Evolutionary conservation across 306 rosid species (phyloP).

Genomic region (Fagus crenata): DNA sequence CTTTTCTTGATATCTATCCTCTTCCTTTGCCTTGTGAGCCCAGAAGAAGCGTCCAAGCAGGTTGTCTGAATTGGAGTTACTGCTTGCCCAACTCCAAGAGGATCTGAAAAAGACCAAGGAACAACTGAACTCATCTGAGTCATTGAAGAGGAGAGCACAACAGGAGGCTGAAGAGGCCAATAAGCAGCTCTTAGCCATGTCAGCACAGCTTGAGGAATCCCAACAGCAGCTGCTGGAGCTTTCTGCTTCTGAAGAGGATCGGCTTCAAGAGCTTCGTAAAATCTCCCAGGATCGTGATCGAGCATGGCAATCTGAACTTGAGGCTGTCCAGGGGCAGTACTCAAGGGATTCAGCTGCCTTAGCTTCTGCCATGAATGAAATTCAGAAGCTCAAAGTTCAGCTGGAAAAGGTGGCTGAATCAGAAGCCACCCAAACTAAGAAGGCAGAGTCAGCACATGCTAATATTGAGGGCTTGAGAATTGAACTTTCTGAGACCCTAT

Average conservation of each 20-base stretch:
- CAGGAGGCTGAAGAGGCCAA: conserved; percentile 79
- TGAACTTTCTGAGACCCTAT: conserved; percentile 62
- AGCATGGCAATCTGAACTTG: conserved; percentile 92
- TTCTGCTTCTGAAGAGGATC: conserved; percentile 72
- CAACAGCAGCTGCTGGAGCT: conserved; percentile 65
- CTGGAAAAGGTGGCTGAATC: conserved; percentile 63
- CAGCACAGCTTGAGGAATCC: conserved; percentile 69
- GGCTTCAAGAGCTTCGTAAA: conserved; percentile 67
- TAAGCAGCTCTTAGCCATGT: conserved; percentile 48
- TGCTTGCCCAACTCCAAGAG: conserved; percentile 66
- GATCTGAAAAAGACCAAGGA: conserved; percentile 70
- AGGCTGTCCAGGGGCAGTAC: conserved; percentile 84
- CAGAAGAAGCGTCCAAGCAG: conserved; percentile 63
- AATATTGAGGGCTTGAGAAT: conserved; percentile 59
- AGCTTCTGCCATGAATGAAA: conserved; percentile 73
- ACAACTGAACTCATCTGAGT: conserved; percentile 61
- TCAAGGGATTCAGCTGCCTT: conserved; percentile 81
- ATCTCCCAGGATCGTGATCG: conserved; percentile 85
- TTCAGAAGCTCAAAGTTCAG: conserved; percentile 78
- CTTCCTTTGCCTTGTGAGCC: conserved; percentile 20
- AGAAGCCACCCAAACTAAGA: conserved; percentile 49
- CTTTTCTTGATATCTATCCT: background rate
- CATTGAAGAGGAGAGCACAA: conserved; percentile 57
- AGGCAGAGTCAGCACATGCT: conserved; percentile 56
- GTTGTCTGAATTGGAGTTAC: conserved; percentile 67